Evolutionary conservation across 176 grass and related monocot genomes (phyloP).

Genomic region (Paspalum vaginatum): DNA sequence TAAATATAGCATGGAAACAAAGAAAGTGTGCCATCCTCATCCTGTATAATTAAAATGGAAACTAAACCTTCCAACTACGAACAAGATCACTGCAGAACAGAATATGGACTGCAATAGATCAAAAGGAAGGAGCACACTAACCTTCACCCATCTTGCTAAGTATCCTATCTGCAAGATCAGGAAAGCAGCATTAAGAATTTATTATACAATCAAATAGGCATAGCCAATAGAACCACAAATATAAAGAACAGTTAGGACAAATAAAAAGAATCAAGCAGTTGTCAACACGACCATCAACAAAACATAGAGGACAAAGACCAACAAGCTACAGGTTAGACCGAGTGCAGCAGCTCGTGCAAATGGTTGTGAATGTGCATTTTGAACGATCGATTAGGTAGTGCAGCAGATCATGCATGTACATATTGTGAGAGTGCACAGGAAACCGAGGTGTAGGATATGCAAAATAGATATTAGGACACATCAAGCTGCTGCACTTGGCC

Average conservation of each 20-base stretch:
- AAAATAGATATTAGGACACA: no score
- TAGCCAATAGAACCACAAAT: conserved; percentile 16
- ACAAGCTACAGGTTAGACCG: no score
- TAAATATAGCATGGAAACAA: conserved; percentile 26
- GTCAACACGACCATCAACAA: conserved; percentile 11
- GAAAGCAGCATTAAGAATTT: conserved; percentile 32
- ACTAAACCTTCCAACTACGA: conserved; percentile 9
- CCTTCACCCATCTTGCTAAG: conserved; percentile 99
- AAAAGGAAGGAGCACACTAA: conserved; percentile 45
- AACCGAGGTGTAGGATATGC: no score
- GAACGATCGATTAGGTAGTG: no score
- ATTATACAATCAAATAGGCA: conserved; percentile 5
- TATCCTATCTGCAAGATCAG: conserved; percentile 83
- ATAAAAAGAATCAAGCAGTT: neutral
- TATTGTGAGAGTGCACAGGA: no score
- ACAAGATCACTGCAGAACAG: neutral
- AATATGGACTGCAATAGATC: neutral
- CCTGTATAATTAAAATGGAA: conserved; percentile 11
- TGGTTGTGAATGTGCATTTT: neutral
- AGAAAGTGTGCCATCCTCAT: conserved; percentile 2
- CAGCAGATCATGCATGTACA: no score
- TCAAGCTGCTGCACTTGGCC: no score
- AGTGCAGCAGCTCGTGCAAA: neutral
- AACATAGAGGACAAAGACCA: neutral
- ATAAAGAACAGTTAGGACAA: conserved; percentile 15